Evolutionary conservation across 2,329 filamentous ascomycete species (phyloP).

Genomic region (Penicillium psychrosexuale): DNA sequence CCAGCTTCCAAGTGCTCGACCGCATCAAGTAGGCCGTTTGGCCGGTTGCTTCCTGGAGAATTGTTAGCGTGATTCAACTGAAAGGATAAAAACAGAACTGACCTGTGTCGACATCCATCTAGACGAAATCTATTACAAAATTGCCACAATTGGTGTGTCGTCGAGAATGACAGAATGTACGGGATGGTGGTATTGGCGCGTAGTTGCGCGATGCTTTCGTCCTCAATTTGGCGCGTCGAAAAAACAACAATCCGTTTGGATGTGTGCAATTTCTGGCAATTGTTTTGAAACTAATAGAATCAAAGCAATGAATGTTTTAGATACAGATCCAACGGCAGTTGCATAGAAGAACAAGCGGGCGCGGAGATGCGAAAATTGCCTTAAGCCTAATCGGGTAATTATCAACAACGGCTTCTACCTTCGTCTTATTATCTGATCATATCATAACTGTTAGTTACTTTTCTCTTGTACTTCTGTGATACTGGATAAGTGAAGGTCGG

Average conservation of each 20-base stretch:
- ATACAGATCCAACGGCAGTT: neutral
- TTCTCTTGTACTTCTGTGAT: neutral
- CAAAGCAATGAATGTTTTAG: neutral
- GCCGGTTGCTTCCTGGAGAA: constrained; percentile 8
- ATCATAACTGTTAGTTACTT: neutral
- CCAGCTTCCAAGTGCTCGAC: constrained; percentile 39
- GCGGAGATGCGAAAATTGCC: constrained; percentile 8
- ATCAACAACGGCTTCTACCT: constrained; percentile 13
- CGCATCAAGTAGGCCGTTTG: constrained; percentile 31
- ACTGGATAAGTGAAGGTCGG: neutral
- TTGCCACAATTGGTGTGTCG: neutral
- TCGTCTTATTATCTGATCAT: neutral
- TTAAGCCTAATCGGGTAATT: constrained; percentile 22
- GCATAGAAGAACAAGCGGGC: constrained; percentile 14
- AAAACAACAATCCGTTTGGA: neutral
- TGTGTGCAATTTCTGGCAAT: neutral
- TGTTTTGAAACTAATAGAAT: no score
- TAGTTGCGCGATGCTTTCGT: neutral
- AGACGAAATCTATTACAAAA: neutral
- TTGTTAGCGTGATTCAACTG: constrained; percentile 1
- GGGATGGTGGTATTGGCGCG: neutral
- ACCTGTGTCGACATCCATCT: constrained; percentile 11
- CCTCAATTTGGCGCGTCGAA: neutral
- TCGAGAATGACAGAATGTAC: neutral
- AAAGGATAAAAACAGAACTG: neutral